phyloP scores from a whole-genome alignment of 257 asterid genomes.

The Vinca minor region DNA sequence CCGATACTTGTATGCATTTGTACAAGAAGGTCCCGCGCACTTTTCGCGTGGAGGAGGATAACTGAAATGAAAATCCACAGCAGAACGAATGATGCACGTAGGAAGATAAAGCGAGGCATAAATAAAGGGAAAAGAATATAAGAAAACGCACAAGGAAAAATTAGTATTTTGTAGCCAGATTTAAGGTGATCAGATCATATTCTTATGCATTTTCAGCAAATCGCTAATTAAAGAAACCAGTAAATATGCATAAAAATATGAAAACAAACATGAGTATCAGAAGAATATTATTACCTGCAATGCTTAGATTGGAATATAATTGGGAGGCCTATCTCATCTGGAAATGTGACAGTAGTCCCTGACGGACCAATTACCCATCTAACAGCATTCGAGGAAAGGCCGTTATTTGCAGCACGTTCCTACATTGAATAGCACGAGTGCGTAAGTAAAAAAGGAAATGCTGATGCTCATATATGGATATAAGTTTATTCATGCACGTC shows the following conservation, averaged over 20 bases:
- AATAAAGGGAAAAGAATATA: background rate
- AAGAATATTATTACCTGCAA: conserved; percentile 41
- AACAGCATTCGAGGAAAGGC: conserved; percentile 40
- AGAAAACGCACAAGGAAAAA: background rate
- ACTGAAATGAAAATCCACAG: conserved; percentile 36
- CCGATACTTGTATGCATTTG: conserved; percentile 62
- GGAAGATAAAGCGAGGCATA: background rate
- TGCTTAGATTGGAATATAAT: conserved; percentile 60
- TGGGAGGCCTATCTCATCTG: conserved; percentile 75
- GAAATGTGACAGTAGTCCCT: conserved; percentile 74
- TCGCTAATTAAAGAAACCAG: background rate
- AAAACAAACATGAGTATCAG: background rate
- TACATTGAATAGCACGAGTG: conserved; percentile 17
- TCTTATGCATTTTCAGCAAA: background rate
- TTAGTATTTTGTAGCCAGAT: background rate
- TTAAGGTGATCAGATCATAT: background rate
- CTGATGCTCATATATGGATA: conserved; percentile 2
- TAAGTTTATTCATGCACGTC: background rate
- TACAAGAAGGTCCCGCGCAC: conserved; percentile 72
- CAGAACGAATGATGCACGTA: conserved; percentile 10
- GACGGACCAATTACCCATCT: conserved; percentile 85
- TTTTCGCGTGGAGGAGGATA: conserved; percentile 76
- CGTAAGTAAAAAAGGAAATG: background rate
- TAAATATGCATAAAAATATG: background rate
- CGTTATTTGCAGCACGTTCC: conserved; percentile 51